Evolutionary conservation across 148 eudicot genomes (phyloP), one percentile per base, ranked within the genome.

Genomic region (Polygonum maritimum): DNA sequence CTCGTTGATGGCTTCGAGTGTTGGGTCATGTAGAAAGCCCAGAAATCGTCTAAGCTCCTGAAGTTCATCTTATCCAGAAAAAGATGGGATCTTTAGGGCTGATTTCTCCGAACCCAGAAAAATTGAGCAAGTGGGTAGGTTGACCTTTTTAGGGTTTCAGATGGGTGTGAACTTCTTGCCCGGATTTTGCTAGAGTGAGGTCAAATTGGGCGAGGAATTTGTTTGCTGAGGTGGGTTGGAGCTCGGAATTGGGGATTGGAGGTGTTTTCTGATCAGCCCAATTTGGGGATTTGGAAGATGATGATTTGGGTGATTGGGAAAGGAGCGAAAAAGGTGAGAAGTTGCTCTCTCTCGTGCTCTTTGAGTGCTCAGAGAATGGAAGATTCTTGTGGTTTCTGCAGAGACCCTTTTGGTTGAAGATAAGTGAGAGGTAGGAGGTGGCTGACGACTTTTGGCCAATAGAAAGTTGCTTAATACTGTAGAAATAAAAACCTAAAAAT

Each of bases 1-100:
- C 98, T 86, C 40, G 98, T 94, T 31, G 98, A 89, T 80, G 89
- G 78, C 71, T 90, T 94, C 1, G 97, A 89, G 85, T 94, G 98
- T 76, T 94, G 98, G 33, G 75, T 94, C 93, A 94, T 81, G 77
- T 94, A 94, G 73, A 87, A 91, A 0, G 87, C 86, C 98, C 98
- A 94, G 81, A 94, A 94, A 35, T 94, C 98, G 39, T 94, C 97
- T 84, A 91, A 79, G 82, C 80, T 89, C 63, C 91, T 84, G 74
- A 89, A 91, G 84, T 86, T 91, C 98, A 91, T 89, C 35, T 57
- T 40, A 2, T 21, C 54, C 41, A 3, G 31, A 26, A 26, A 26
- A 26, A 26, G 31, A 26, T 26, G 31, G 31, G 31, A 26, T 26
- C 31, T 26, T 26, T 26, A 73, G 3, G 19, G 49, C 3, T 48